phyloP scores from a whole-genome alignment of 192 early-diverging fungal species.

The Allomyces javanicus region DNA sequence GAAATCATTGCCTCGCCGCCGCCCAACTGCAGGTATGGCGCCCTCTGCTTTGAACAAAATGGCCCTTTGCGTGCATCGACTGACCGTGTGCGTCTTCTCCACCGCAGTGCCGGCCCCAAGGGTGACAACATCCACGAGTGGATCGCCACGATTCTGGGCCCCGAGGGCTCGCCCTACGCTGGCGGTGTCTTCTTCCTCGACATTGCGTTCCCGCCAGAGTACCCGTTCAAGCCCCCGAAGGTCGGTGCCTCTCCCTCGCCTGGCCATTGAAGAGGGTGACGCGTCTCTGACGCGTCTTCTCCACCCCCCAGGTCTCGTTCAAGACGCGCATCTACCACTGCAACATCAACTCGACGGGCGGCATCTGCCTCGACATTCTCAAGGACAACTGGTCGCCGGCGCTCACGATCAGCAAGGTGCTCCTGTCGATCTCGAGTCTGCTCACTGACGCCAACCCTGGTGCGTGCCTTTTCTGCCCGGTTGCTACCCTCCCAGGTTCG shows the following conservation, averaged over 20 bases:
- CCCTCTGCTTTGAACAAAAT: too few species aligned
- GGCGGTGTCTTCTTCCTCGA: slow-evolving; percentile 86
- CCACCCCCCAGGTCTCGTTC: slow-evolving; percentile 44
- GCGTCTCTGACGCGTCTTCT: neutral
- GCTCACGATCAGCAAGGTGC: slow-evolving; percentile 83
- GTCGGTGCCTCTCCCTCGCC: too few species aligned
- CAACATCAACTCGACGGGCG: slow-evolving; percentile 81
- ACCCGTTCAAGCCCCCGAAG: slow-evolving; percentile 93
- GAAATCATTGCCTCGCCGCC: slow-evolving; percentile 92
- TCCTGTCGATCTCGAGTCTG: slow-evolving; percentile 82
- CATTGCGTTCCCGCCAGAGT: slow-evolving; percentile 76
- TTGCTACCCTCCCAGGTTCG: too few species aligned
- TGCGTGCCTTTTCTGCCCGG: neutral
- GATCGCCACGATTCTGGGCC: slow-evolving; percentile 85
- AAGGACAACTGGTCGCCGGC: slow-evolving; percentile 98
- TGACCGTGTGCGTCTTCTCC: neutral
- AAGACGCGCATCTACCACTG: slow-evolving; percentile 91
- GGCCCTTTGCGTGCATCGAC: too few species aligned
- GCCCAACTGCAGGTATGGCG: slow-evolving; percentile 56
- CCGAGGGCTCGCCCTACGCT: slow-evolving; percentile 69
- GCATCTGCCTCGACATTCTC: slow-evolving; percentile 80
- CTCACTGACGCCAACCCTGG: slow-evolving; percentile 81
- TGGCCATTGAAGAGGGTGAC: neutral
- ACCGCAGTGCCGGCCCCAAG: slow-evolving; percentile 74
- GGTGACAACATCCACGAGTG: slow-evolving; percentile 93